Evolutionary conservation across 176 grass and related monocot species (phyloP), one percentile per base, ranked within the genome.

Genomic region (Oryza nivara): DNA sequence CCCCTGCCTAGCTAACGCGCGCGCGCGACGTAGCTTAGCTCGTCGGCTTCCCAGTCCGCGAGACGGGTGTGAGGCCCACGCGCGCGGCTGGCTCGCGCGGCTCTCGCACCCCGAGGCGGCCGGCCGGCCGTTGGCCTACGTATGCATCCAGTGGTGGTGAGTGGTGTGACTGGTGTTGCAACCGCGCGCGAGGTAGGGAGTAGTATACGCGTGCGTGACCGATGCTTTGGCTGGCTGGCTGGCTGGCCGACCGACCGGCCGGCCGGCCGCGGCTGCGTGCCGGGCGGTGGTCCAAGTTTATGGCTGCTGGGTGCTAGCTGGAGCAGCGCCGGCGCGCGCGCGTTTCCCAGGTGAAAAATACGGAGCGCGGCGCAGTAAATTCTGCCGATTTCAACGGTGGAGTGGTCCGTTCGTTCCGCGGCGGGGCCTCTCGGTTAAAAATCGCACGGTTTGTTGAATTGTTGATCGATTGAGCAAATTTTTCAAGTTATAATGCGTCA

Each of bases 71-170:
- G 10, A 64, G 51, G 30, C 75, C 72, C 61, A 75, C 17, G 61
- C 43, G 7, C 40, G 40, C 40, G 40, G 40, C 40, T 41, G 72
- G 6, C 58, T 60, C 70, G 38, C 70, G 38, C 70, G 82, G 77
- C 70, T 44, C 49, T 81, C 88, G 79, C 84, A 64, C 79, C 84
- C 84, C 88, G 84, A 83, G 74, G 69, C 36, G 60, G 80, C 66
- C 83, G 88, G 82, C 58, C 84, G 68, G 80, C 80, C 84, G 61
- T 61, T 46, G 58, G 4, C 46, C 14, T 65, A 15, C 58, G 58
- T 63, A 63, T 19, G 58, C 58, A 63, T 20, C 11, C 58, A 63
- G 58, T 63, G 1, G 56, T 9, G 13, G 17, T 20, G 30, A 0
- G 56, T 9, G 13, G 17, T 20, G 17, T 20, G 43, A 44, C 43